Evolutionary conservation across 495 filamentous ascomycete species (phyloP), one percentile per base, ranked within the genome.

Genomic region (Corynascus novoguineensis): DNA sequence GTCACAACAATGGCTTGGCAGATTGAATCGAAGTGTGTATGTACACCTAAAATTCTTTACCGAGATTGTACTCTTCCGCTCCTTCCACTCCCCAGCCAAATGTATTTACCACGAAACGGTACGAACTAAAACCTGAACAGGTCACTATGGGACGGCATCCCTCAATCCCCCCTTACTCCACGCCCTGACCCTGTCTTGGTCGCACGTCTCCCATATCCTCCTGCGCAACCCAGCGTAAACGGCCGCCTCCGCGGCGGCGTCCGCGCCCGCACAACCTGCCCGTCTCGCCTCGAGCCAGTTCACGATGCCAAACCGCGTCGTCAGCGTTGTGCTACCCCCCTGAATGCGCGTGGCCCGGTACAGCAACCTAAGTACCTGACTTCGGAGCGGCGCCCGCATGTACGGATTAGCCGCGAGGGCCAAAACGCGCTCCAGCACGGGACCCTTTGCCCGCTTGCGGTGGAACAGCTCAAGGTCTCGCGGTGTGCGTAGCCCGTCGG

Each of bases 401-500:
- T 83, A 84, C 0, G 86, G 81, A 9, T 86, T 89, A 40, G 75
- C 78, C 51, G 87, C 88, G 44, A 92, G 72, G 2, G 81, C 79
- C 38, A 96, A 79, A 22, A 95, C 64, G 50, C 84, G 81, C 70
- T 95, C 90, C 55, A 96, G 86, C 11, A 95, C 78, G 5, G 68
- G 64, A 0, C 68, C 68, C 40, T 50, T 50, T 11, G 50, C 54
- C 45, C 86, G 84, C 38, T 86, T 81, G 48, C 83, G 84, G 52
- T 90, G 86, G 71, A 92, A 93, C n/a, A 93, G 76, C 17, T 86
- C 81, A 69, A 97, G 78, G 65, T 97, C 93, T 73, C 59, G 59
- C 3, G 69, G 59, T 6, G 73, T 73, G 4, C 72, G 70, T 38
- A 82, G 53, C 29, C 86, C 85, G 58, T 86, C 83, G 24, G 87